Evolutionary conservation across 1,284 basidiomycete genomes (phyloP), one percentile per base, ranked within the genome.

Genomic region (Quambalaria eucalypti): DNA sequence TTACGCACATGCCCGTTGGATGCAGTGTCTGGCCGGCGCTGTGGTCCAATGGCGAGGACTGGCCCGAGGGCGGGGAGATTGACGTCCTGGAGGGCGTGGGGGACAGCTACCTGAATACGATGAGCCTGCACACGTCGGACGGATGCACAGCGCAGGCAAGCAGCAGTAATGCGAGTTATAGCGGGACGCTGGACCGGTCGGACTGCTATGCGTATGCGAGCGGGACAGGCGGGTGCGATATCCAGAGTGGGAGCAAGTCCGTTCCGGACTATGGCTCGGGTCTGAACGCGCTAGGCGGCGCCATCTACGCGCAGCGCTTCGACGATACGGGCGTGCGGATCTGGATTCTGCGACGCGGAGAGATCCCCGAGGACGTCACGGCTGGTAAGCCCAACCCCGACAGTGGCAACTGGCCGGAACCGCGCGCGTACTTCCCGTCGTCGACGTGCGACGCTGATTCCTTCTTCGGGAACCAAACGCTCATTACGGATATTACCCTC

Each of bases 1-100:
- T 66, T 30, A 54, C 56, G 28, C 61, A 69, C 52, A 64, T 69
- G 61, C 69, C 69, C 12, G 56, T 61, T 21, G 69, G 67, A 4
- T 71, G 69, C 29, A 62, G 61, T 23, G 56, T 64, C 21, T 74
- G 72, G 72, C 72, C 72, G 10, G 71, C 72, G 3, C 66, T 71
- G 49, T 74, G 72, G 72, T 62, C 65, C 9, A 46, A 46, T 23
- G 51, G 51, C 19, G 44, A 26, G 19, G 26, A 12, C n/a, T 56
- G 54, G 54, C 54, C 54, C 25, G 19, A 26, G n/a, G 36, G 36
- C 23, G 51, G 54, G 21, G 54, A 56, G 51, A 56, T 56, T 30
- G 54, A 56, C 50, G 36, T 56, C 25, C 26, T 56, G 14, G 54
- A 56, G 46, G 50, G 51, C 30, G 54, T 56, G 9, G 54, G 54